Conservation (phyloP, 768 basidiomycete species). For the Neoboletus magnificus region DNA sequence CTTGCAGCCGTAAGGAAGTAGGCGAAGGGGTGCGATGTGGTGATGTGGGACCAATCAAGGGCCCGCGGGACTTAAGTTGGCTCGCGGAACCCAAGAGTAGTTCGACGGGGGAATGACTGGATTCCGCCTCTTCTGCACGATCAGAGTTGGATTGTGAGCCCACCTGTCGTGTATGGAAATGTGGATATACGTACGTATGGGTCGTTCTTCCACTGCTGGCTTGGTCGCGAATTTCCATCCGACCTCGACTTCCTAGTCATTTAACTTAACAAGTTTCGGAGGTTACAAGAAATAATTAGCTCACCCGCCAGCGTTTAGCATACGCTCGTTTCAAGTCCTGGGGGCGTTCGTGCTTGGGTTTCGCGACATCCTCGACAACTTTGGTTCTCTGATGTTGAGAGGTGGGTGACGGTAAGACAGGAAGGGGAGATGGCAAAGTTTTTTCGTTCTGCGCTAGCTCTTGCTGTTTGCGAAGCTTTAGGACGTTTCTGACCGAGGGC, state of each 20-base stretch:
- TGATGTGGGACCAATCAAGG: neutral
- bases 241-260: constrained; percentile 7
- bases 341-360: constrained; percentile 5
- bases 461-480: constrained; percentile 45
- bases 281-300: neutral
- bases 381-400: neutral
- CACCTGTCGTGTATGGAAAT: neutral
- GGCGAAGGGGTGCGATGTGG: constrained; percentile 9
- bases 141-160: neutral
- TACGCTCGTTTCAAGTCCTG: constrained; percentile 14
- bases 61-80: neutral
- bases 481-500: constrained; percentile 35
- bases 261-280: neutral
- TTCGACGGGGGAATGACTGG: neutral
- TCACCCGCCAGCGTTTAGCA: constrained; percentile 27
- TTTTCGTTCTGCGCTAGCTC: constrained; percentile 7
- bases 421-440: constrained; percentile 6
- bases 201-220: constrained; percentile 4
- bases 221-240: constrained; percentile 18
- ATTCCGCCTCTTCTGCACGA: constrained; percentile 11
- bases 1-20: constrained; percentile 10
- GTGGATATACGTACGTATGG: constrained; percentile 8
- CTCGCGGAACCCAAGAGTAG: neutral
- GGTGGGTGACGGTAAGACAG: neutral
- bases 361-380: neutral